A percentile compares a stretch with the other conserved stretches of the same genome.
phyloP scores from a whole-genome alignment of 2,329 filamentous ascomycete species.

The Trichoderma simmonsii region DNA sequence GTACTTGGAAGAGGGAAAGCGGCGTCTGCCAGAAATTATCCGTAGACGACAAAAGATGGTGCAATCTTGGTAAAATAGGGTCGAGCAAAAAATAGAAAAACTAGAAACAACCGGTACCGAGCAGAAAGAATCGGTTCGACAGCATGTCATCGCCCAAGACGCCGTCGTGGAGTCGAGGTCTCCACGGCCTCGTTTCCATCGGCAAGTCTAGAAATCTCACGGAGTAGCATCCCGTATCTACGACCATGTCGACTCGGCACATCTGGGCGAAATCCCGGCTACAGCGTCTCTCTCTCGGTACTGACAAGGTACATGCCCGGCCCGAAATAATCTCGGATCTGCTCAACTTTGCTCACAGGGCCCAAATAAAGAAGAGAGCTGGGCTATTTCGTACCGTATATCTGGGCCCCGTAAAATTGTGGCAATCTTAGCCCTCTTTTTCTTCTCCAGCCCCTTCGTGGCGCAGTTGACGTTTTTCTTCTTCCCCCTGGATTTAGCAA shows the following conservation, averaged over 20 bases:
- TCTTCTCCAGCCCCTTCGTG: background rate
- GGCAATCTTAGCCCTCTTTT: slow-evolving; percentile 1
- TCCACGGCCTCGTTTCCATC: background rate
- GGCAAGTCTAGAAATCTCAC: background rate
- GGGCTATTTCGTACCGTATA: background rate
- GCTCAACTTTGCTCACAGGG: background rate
- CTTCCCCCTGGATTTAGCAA: slow-evolving; percentile 2
- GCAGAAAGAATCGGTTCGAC: background rate
- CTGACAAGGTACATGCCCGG: background rate
- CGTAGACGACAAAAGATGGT: background rate
- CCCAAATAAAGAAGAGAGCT: background rate
- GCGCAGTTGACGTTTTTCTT: slow-evolving; percentile 1
- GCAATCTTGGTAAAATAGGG: background rate
- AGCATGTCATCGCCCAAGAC: background rate
- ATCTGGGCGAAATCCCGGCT: background rate
- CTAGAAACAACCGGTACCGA: background rate
- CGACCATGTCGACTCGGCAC: background rate
- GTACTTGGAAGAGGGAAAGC: background rate
- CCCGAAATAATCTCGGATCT: slow-evolving; percentile 7
- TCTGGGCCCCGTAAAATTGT: background rate
- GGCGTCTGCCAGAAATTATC: background rate
- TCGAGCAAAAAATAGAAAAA: background rate
- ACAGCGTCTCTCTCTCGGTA: background rate
- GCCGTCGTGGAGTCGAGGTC: background rate
- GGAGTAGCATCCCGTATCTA: background rate